Evolutionary conservation across 2,329 filamentous ascomycete genomes (phyloP), one percentile per base, ranked within the genome.

Genomic region (Aspergillus texensis): DNA sequence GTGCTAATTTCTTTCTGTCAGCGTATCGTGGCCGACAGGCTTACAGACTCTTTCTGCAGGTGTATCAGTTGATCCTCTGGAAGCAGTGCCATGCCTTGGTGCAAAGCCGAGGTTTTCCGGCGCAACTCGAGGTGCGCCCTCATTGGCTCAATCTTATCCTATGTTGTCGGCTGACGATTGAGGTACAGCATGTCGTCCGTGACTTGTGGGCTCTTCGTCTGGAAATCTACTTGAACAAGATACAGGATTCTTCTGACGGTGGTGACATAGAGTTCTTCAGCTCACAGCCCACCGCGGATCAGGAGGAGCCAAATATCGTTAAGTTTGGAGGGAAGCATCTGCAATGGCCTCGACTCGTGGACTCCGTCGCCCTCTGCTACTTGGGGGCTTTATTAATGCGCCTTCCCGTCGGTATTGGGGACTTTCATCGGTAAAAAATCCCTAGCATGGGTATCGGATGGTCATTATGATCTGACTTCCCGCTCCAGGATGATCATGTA

Each of bases 121-220:
- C 82, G 5, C 90, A 96, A 70, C 83, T 97, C 14, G 93, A 96
- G 82, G 89, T 86, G 68, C 55, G 64, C 36, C 30, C 43, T 45
- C 39, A 45, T 28, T 30, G 28, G 28, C 3, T 39, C 8, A 24
- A 32, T 32, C 36, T 30, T n/a, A 10, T 11, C 14, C 24, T 10
- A 48, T n/a, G 19, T 11, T 30, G 24, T 16, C 66, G n/a, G 43
- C 58, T 68, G 21, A 68, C 57, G 67, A 59, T 63, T 30, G 28
- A 48, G 52, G 46, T 36, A 41, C 63, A 85, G 81, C 71, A 82
- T 9, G 83, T 96, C 11, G 88, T 96, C 6, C 87, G 89, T 63
- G 93, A 97, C 74, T 84, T 99, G 16, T 99, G 95, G 94, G 84
- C 89, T 58, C 80, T 97, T 57, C 87, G 92, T 58, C 81, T 93